Evolutionary conservation across 805 yeast genomes (phyloP), one percentile per base, ranked within the genome.

Genomic region (Osmozyma mogii): DNA sequence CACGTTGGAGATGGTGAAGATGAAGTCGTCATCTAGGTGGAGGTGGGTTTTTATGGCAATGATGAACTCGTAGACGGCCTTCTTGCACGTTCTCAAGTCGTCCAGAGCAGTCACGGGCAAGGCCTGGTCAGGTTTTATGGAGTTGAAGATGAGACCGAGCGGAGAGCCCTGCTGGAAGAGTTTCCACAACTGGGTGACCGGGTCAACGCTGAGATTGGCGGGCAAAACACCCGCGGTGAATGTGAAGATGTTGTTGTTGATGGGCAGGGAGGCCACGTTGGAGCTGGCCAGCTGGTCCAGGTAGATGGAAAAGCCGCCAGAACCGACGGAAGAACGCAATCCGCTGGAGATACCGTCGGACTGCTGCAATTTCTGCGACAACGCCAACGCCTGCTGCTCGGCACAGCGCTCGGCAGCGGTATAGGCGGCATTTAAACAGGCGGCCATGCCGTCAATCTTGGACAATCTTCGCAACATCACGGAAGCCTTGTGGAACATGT

Each of bases 81-180:
- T 80, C 49, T 92, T 92, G 57, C 95, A 84, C 28, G 80, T 70
- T 47, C 84, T 78, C 38, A 84, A 50, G 50, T 89, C 96, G 48
- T 82, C 89, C 19, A 89, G 75, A 12, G 80, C 72, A 5, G 80
- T 73, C 10, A 78, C 70, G 2, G 79, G 68, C 25, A 81, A 61
- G 31, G 77, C 73, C 31, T 69, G 66, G 24, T 65, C 52, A 23
- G 58, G 54, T 31, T 66, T 67, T 13, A 85, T 68, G 9, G 75
- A 63, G 56, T 92, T 89, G 63, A 81, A 84, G 6, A 89, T 61
- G 24, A 84, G 71, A 54, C 97, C 88, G 24, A 92, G 62, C 4
- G 97, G 95, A 2, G 94, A 79, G 8, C 97, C 98, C 47, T 83
- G 85, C 46, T 89, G 94, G 47, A 92, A 78, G 19, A 92, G 61